These are phyloP conservation scores for Saprolegnia parasitica DNA, from an alignment of 352 stramenopile species.

Conservation along the genomic window DNA sequence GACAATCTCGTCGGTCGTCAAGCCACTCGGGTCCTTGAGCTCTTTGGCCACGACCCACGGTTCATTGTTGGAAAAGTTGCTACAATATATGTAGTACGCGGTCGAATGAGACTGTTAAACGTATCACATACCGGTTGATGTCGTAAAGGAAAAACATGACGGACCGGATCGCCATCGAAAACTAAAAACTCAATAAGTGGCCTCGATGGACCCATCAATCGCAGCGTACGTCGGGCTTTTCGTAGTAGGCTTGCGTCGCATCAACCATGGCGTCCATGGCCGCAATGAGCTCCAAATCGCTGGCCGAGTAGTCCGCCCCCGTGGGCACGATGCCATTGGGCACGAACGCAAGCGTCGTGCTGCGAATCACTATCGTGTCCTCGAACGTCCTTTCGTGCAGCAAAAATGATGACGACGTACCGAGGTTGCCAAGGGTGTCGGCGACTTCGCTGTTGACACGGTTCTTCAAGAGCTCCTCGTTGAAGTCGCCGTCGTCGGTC, in stretches of 20 bases:
- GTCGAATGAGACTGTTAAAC: too few relatives aligned
- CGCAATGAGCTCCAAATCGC: conserved; percentile 53
- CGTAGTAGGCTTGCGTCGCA: conserved; percentile 51
- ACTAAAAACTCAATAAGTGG: conserved; percentile 43
- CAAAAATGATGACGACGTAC: conserved; percentile 26
- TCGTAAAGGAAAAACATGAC: conserved; percentile 79
- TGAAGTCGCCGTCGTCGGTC: conserved; percentile 93
- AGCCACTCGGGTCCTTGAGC: conserved; percentile 34
- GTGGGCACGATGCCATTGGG: conserved; percentile 43
- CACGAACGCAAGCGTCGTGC: conserved; percentile 66
- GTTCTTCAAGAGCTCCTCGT: conserved; percentile 78
- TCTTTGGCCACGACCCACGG: conserved; percentile 73
- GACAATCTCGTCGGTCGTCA: conserved; percentile 37
- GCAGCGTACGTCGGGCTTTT: conserved; percentile 56
- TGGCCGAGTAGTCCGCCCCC: conserved; percentile 38
- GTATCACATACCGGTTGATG: conserved; percentile 64
- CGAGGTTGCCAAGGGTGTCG: conserved; percentile 87
- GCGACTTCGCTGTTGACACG: conserved; percentile 95
- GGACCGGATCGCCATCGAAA: conserved; percentile 59
- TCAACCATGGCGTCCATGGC: conserved; percentile 46
- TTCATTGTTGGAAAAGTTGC: conserved; percentile 73
- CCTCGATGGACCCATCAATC: conserved; percentile 1
- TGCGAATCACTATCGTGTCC: conserved; percentile 43
- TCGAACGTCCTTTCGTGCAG: not conserved
- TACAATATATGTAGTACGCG: too few relatives aligned